Evolutionary conservation across 306 rosid species (phyloP), one percentile per base, ranked within the genome.

Genomic region (Quercus rubra): DNA sequence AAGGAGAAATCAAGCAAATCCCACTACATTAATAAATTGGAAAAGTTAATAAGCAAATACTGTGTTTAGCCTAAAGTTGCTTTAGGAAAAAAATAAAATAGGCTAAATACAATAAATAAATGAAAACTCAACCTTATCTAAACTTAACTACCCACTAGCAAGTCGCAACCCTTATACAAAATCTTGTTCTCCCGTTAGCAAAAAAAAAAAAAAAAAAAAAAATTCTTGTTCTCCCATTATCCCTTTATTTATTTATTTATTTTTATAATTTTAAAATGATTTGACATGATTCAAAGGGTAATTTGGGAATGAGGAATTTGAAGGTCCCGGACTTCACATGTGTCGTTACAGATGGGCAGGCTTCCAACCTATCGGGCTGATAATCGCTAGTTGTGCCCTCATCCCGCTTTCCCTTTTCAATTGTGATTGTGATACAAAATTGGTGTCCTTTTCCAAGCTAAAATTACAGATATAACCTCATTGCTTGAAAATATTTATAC

Each of bases 261-360:
- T 55, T 25, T 38, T 11, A 43, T 41, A 5, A n/a, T 66, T 63
- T 15, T 23, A 11, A 75, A 52, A 33, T 5, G 13, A 55, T 17
- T 41, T 12, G 5, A 30, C 20, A 68, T 66, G 57, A 59, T 25
- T 11, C 6, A 1, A 58, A 73, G 94, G 97, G 83, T 76, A 80
- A 27, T 8, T 64, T 74, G 19, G 87, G 88, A 76, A 87, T 59
- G 4, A 21, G 28, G 54, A 17, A n/a, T 5, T 75, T 64, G 73
- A 80, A 83, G 84, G 81, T 83, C 85, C 87, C 46, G 91, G 90
- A 81, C 80, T 84, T 87, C 86, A 51, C 96, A 91, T 92, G 98
- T 90, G 91, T 87, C 88, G 80, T 89, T 79, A 85, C 91, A 88
- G 93, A 85, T 19, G 87, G 84, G 84, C 93, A 89, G 89, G 89